phyloP scores from a whole-genome alignment of 306 rosid species.

The Albizia julibrissin region DNA sequence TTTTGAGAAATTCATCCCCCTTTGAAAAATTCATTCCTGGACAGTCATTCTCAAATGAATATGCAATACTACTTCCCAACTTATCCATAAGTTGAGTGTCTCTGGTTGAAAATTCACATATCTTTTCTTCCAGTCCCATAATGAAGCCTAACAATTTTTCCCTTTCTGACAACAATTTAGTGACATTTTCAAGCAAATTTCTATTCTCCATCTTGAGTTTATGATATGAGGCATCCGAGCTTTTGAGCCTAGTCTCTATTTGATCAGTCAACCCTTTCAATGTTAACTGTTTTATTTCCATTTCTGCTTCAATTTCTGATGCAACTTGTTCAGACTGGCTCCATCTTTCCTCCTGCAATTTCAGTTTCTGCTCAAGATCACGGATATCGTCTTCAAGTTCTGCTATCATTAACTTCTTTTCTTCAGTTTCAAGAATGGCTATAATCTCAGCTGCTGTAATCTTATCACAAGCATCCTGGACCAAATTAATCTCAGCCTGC shows the following conservation, averaged over 20 bases:
- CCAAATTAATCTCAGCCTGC: slow-evolving; percentile 56
- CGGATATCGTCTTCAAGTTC: slow-evolving; percentile 66
- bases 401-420: slow-evolving; percentile 58
- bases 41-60: slow-evolving; percentile 44
- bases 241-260: slow-evolving; percentile 55
- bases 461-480: slow-evolving; percentile 61
- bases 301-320: slow-evolving; percentile 53
- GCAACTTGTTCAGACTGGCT: slow-evolving; percentile 50
- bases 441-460: slow-evolving; percentile 58
- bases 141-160: slow-evolving; percentile 55
- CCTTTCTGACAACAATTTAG: slow-evolving; percentile 58
- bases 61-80: slow-evolving; percentile 41
- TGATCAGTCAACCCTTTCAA: slow-evolving; percentile 45
- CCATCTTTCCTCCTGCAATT: slow-evolving; percentile 52
- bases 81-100: slow-evolving; percentile 54
- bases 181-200: slow-evolving; percentile 57
- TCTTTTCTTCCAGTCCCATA: slow-evolving; percentile 45
- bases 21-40: slow-evolving; percentile 27
- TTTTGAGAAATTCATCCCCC: slow-evolving; percentile 43
- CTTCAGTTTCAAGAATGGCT: slow-evolving; percentile 64
- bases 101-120: slow-evolving; percentile 46
- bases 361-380: slow-evolving; percentile 52
- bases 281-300: slow-evolving; percentile 51
- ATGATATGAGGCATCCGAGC: slow-evolving; percentile 54
- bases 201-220: slow-evolving; percentile 59